Evolutionary conservation across 352 stramenopile genomes (phyloP).

Genomic region (Globisporangium cylindrosporum): DNA sequence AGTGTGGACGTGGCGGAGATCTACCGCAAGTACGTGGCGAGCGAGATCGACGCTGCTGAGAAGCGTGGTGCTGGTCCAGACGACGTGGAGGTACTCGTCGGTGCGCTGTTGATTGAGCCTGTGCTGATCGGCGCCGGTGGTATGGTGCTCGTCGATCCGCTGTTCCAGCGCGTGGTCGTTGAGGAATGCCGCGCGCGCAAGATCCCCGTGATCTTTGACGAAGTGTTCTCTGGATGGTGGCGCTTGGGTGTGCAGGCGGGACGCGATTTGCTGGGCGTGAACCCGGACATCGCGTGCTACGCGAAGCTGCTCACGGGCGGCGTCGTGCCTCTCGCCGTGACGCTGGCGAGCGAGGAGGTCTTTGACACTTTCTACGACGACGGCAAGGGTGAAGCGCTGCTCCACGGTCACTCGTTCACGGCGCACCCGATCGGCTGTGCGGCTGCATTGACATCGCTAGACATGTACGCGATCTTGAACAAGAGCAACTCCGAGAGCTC

Average conservation of each 20-base stretch:
- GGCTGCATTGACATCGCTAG: slow-evolving; percentile 81
- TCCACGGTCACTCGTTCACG: slow-evolving; percentile 93
- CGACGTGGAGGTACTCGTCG: slow-evolving; percentile 40
- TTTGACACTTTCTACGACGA: slow-evolving; percentile 90
- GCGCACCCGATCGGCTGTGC: slow-evolving; percentile 89
- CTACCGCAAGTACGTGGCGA: slow-evolving; percentile 67
- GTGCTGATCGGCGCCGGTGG: slow-evolving; percentile 86
- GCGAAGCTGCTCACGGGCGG: slow-evolving; percentile 91
- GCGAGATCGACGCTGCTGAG: slow-evolving; percentile 44
- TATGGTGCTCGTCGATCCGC: slow-evolving; percentile 90
- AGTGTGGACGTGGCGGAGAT: slow-evolving; percentile 33
- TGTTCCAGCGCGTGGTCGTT: slow-evolving; percentile 90
- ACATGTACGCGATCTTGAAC: slow-evolving; percentile 83
- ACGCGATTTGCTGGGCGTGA: slow-evolving; percentile 76
- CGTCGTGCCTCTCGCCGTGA: slow-evolving; percentile 83
- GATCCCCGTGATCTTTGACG: slow-evolving; percentile 92
- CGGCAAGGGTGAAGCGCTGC: slow-evolving; percentile 79
- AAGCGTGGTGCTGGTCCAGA: slow-evolving; percentile 18
- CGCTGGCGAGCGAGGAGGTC: slow-evolving; percentile 84
- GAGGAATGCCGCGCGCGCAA: slow-evolving; percentile 63
- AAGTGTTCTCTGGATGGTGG: slow-evolving; percentile 91
- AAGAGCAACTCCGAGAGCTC: slow-evolving; percentile 8
- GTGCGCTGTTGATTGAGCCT: slow-evolving; percentile 87
- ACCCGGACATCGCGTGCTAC: slow-evolving; percentile 91
- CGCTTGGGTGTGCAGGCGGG: slow-evolving; percentile 85